These are phyloP conservation scores for Geum urbanum DNA, from an alignment of 306 rosid genomes.

Conservation along the genomic window DNA sequence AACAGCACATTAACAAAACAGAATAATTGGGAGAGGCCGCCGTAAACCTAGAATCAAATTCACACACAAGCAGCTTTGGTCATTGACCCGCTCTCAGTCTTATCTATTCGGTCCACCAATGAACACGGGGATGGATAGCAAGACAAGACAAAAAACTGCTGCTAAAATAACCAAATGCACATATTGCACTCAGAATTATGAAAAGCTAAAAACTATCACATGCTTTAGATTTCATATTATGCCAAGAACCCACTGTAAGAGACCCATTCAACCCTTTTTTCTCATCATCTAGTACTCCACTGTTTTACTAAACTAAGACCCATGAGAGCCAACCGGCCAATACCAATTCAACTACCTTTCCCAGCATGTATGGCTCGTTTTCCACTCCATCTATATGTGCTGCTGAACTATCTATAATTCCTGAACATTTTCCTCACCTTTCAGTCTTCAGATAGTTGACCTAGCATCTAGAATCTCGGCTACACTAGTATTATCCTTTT, in stretches of 20 bases:
- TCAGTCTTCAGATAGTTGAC: not conserved
- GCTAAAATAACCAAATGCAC: not conserved
- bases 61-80: not conserved
- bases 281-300: not conserved
- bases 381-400: not conserved
- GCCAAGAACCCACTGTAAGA: not conserved
- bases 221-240: not conserved
- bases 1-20: not conserved
- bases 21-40: not conserved
- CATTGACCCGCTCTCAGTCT: not conserved
- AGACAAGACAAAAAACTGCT: not conserved
- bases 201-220: not conserved
- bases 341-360: not conserved
- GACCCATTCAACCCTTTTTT: not conserved
- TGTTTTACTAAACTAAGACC: not conserved
- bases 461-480: not conserved
- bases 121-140: not conserved
- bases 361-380: not conserved
- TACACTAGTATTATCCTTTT: not conserved
- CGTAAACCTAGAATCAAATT: not conserved
- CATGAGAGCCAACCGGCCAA: not conserved
- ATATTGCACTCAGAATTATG: not conserved
- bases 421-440: not conserved
- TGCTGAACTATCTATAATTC: not conserved
- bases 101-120: not conserved